Evolutionary conservation across 306 rosid species (phyloP).

Genomic region (Castanea sativa): DNA sequence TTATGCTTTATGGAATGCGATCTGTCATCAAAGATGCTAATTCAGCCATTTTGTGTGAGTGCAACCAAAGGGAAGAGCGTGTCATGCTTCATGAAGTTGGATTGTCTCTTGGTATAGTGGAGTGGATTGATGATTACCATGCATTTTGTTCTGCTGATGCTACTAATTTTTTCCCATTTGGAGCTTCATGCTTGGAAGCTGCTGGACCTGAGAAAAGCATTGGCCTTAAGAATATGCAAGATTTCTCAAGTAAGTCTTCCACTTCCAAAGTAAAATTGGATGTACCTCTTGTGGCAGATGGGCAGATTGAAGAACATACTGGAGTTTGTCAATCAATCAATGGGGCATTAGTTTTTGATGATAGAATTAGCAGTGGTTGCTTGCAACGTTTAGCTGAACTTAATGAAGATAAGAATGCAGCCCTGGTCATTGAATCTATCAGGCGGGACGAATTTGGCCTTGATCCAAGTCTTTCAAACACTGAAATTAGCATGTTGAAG

Average conservation of each 20-base stretch:
- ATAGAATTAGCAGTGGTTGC: constrained; percentile 26
- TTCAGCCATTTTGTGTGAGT: constrained; percentile 68
- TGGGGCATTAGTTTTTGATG: constrained; percentile 25
- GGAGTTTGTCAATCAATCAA: constrained; percentile 18
- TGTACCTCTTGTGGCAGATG: constrained; percentile 22
- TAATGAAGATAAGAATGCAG: constrained; percentile 53
- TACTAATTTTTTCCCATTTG: constrained; percentile 26
- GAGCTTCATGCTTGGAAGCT: constrained; percentile 33
- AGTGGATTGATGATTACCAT: constrained; percentile 76
- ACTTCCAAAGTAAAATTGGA: constrained; percentile 36
- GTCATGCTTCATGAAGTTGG: constrained; percentile 92
- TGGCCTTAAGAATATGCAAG: constrained; percentile 32
- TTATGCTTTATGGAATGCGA: constrained; percentile 78
- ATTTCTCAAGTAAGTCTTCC: constrained; percentile 25
- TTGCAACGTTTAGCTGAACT: constrained; percentile 23
- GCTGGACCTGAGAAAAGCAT: constrained; percentile 21
- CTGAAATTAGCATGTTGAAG: constrained; percentile 68
- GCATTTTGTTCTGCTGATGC: constrained; percentile 37
- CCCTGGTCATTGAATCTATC: constrained; percentile 68
- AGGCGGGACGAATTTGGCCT: constrained; percentile 93
- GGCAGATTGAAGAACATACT: constrained; percentile 19
- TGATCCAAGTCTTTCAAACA: constrained; percentile 60
- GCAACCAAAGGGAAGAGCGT: constrained; percentile 60
- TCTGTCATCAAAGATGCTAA: constrained; percentile 67
- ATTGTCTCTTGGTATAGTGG: constrained; percentile 64